Evolutionary conservation across 441 rosid genomes (phyloP), one percentile per base, ranked within the genome.

Genomic region (Eutrema salsugineum): DNA sequence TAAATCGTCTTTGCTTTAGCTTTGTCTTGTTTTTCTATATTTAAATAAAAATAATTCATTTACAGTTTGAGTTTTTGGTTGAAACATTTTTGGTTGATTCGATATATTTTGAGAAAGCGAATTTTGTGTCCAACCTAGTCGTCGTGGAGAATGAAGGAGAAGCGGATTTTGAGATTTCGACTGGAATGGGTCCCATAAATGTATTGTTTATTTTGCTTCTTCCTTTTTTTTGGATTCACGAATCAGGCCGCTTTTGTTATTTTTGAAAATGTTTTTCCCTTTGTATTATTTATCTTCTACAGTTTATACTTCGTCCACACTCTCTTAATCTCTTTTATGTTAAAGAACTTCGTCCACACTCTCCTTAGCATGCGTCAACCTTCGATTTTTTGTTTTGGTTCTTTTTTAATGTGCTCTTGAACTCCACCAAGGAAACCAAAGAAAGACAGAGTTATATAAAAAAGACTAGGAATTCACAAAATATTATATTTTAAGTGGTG

Each of bases 221-320:
- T 38, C 50, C 51, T 24, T 48, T 68, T 48, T 68, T 35, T n/a
- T 70, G 61, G 43, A 60, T 70, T 70, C 51, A 70, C 75, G 61
- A 70, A 70, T 60, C 67, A 60, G 30, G 40, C 60, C 61, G 49
- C 68, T 70, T 60, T 49, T 49, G 51, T 70, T 60, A 32, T 19
- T 49, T 57, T 47, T 3, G 15, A 12, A 8, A 4, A 3, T 14
- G 40, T 27, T 16, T 0, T 5, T 17, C 10, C 44, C 8, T 4
- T 4, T 69, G 40, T 33, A 8, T 47, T 40, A 12, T 47, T 40
- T 44, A 48, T 36, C 58, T 60, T 59, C 48, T 59, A 49, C 27
- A 22, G 27, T 22, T 22, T 22, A 22, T 22, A 22, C 42, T 38
- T 38, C 39, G 36, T 33, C 33, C 55, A 46, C n/a, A 68, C 44